These are phyloP conservation scores for Phaseolus lunatus DNA, from an alignment of 306 rosid genomes.

Conservation along the genomic window DNA sequence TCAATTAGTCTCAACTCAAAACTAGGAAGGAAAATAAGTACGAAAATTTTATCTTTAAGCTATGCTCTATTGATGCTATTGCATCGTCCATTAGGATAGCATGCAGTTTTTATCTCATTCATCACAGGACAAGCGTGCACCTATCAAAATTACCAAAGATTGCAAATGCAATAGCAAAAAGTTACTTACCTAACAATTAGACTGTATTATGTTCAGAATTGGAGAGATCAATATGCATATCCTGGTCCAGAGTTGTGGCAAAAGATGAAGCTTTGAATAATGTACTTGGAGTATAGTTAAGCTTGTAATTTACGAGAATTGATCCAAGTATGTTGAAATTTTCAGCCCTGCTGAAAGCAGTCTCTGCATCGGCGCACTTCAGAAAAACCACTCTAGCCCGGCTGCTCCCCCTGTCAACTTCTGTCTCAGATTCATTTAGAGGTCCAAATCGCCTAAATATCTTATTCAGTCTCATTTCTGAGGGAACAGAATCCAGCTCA, in stretches of 20 bases:
- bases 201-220: conserved; percentile 62
- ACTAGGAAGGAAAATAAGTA: background rate
- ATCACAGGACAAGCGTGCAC: background rate
- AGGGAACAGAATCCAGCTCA: conserved; percentile 79
- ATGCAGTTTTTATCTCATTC: background rate
- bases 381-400: conserved; percentile 92
- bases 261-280: conserved; percentile 67
- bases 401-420: conserved; percentile 77
- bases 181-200: conserved; percentile 55
- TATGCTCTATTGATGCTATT: conserved; percentile 10
- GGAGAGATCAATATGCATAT: conserved; percentile 76
- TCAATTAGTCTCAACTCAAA: conserved; percentile 40
- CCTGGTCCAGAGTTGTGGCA: conserved; percentile 67
- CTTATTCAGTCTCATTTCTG: conserved; percentile 74
- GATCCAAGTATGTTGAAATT: conserved; percentile 87
- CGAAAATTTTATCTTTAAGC: conserved; percentile 1
- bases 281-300: conserved; percentile 73
- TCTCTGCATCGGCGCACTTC: conserved; percentile 79
- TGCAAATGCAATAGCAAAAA: conserved; percentile 28
- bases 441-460: conserved; percentile 92
- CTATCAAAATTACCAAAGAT: conserved; percentile 22
- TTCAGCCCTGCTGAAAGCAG: conserved; percentile 80
- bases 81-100: background rate
- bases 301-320: conserved; percentile 75
- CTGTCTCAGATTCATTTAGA: conserved; percentile 84